Evolutionary conservation across 768 basidiomycete genomes (phyloP).

Genomic region (Mycena maculata): DNA sequence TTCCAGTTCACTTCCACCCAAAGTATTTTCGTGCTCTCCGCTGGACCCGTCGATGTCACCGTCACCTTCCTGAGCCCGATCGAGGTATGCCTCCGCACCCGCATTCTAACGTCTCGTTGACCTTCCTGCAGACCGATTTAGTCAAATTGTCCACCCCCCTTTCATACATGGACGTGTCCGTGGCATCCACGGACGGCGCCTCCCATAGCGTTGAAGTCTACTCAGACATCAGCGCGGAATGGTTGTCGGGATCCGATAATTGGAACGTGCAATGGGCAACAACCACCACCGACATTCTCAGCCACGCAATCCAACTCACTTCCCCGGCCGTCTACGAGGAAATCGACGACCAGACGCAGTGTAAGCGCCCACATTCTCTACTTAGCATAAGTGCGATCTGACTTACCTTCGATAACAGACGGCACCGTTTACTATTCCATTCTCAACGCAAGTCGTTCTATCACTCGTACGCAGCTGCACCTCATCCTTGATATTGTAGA

Average conservation of each 20-base stretch:
- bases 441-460: constrained; percentile 50
- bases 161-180: constrained; percentile 65
- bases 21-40: constrained; percentile 69
- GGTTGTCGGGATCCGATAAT: constrained; percentile 61
- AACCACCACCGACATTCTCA: constrained; percentile 56
- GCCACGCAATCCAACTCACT: constrained; percentile 67
- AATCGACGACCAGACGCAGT: constrained; percentile 68
- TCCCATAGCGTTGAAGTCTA: constrained; percentile 66
- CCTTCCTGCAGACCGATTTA: constrained; percentile 58
- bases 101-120: neutral
- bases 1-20: constrained; percentile 75
- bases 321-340: constrained; percentile 61
- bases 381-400: neutral
- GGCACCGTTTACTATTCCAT: constrained; percentile 72
- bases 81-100: constrained; percentile 58
- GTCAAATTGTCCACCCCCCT: constrained; percentile 73
- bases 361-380: constrained; percentile 49
- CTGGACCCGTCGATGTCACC: constrained; percentile 72
- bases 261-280: constrained; percentile 69
- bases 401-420: constrained; percentile 51
- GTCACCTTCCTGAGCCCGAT: constrained; percentile 76
- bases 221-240: constrained; percentile 69
- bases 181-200: constrained; percentile 59
- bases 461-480: too few species aligned
- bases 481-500: too few species aligned